Conservation (phyloP, 768 basidiomycete genomes). For the Lentinula lateritia region DNA sequence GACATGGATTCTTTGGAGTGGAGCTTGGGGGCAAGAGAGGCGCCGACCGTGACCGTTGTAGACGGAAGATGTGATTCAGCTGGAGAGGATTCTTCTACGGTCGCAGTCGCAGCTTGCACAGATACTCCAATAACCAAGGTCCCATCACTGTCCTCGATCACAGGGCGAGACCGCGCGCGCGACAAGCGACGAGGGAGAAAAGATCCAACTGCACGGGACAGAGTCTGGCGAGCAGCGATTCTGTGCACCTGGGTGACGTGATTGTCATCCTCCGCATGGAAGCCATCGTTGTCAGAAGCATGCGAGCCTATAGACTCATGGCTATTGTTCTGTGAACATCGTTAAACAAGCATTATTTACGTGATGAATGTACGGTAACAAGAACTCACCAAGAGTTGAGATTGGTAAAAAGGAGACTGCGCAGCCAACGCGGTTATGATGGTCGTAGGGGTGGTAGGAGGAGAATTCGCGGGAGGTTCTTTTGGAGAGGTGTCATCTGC, state of each 20-base stretch:
- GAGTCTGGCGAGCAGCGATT: slow-evolving; percentile 35
- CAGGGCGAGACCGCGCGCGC: slow-evolving; percentile 33
- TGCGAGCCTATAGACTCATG: slow-evolving; percentile 39
- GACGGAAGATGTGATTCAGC: slow-evolving; percentile 30
- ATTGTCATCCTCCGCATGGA: slow-evolving; percentile 33
- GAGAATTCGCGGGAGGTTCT: slow-evolving; percentile 18
- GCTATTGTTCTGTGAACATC: slow-evolving; percentile 33
- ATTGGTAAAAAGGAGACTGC: slow-evolving; percentile 43
- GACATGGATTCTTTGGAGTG: slow-evolving; percentile 29
- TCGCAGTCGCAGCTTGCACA: slow-evolving; percentile 38
- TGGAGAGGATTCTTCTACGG: slow-evolving; percentile 21
- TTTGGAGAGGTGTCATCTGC: slow-evolving; percentile 10
- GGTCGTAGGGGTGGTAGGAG: slow-evolving; percentile 25
- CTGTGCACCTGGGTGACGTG: slow-evolving; percentile 46
- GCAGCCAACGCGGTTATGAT: slow-evolving; percentile 32
- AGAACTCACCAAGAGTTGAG: slow-evolving; percentile 24
- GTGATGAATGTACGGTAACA: background rate
- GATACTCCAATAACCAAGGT: slow-evolving; percentile 41
- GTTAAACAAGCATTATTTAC: slow-evolving; percentile 4
- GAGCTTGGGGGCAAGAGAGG: slow-evolving; percentile 15
- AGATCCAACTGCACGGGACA: slow-evolving; percentile 35
- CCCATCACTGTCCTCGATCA: slow-evolving; percentile 24
- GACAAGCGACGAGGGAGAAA: slow-evolving; percentile 42
- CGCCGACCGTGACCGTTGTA: slow-evolving; percentile 24
- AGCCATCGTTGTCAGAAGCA: slow-evolving; percentile 27